Evolutionary conservation across 225 moss, liverwort and hornwort species (phyloP), one percentile per base, ranked within the genome.

Genomic region (Neckera pumila): DNA sequence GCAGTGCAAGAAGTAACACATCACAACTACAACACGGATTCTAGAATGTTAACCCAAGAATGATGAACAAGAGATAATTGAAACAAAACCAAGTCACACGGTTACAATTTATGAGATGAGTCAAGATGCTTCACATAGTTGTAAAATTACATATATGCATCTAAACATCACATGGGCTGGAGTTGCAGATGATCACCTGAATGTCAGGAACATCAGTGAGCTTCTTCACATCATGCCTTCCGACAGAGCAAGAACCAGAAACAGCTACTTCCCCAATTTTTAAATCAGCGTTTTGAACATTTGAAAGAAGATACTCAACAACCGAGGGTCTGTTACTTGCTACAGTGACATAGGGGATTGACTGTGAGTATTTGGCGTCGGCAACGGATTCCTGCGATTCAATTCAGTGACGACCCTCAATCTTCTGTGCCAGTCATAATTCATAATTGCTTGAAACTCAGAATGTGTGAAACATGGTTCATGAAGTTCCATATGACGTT

Each of bases 151-250:
- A 84, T 30, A 54, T 4, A 81, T 67, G 84, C 80, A 69, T 57
- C 61, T 6, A 84, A 36, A 54, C 61, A 59, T 51, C 71, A 74
- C 83, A 92, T 21, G 34, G 27, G 20, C 34, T 87, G 40, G 60
- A 87, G 57, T 62, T 88, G 78, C 81, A 87, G 71, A 73, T 62
- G 53, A 56, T 88, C 84, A 94, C 94, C 94, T 90, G 60, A 71
- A 94, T 88, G 76, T 90, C 87, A 76, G 88, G 84, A 45, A 93
- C 82, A 90, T 85, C 91, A 25, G 90, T 90, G 67, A 94, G 94
- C 87, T 82, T 94, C 91, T 89, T 94, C 64, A 94, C 91, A 79
- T 88, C 91, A 79, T 93, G 93, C 43, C 76, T 89, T 87, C 89
- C 88, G 33, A 91, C 88, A 76, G 90, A 87, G 79, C 94, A 94